Percentiles rank a stretch among this genome's conserved stretches.
Conservation (phyloP, 768 basidiomycete species). For the Rhodosporidiobolus sp. region DNA sequence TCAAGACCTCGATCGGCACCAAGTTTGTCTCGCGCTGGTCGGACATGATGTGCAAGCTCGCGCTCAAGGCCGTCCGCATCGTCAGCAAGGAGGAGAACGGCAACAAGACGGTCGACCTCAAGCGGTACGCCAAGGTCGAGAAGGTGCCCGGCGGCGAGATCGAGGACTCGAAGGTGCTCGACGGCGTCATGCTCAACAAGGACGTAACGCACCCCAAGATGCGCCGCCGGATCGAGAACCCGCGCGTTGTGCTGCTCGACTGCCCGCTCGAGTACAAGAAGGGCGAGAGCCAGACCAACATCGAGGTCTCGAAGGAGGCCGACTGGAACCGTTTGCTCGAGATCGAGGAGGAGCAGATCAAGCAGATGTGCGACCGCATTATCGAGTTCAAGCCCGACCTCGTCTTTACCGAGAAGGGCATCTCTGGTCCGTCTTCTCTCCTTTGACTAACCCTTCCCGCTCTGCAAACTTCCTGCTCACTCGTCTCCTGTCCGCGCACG, state of each 20-base stretch:
- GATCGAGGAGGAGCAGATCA: conserved; percentile 96
- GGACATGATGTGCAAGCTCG: conserved; percentile 94
- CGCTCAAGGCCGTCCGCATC: conserved; percentile 83
- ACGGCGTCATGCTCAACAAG: conserved; percentile 96
- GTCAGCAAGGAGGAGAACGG: conserved; percentile 61
- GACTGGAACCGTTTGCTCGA: conserved; percentile 90
- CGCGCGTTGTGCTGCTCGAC: conserved; percentile 73
- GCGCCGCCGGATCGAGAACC: conserved; percentile 84
- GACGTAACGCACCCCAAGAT: conserved; percentile 97
- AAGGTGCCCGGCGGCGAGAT: conserved; percentile 98
- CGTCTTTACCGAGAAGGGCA: conserved; percentile 94
- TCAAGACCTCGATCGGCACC: conserved; percentile 97
- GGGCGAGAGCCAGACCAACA: conserved; percentile 96
- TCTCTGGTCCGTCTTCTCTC: conserved; percentile 66
- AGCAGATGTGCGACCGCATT: conserved; percentile 74
- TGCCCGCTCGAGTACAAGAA: conserved; percentile 99
- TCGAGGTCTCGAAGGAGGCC: conserved; percentile 89
- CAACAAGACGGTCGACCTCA: conserved; percentile 89
- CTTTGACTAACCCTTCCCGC: neutral
- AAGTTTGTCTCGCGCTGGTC: conserved; percentile 96
- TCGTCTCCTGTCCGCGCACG: neutral
- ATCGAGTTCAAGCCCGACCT: conserved; percentile 92
- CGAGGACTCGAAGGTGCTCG: conserved; percentile 80
- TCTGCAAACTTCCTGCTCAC: neutral
- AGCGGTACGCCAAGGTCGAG: conserved; percentile 95